Evolutionary conservation across 1,284 basidiomycete species (phyloP).

Genomic region (Agroathelia rolfsii): DNA sequence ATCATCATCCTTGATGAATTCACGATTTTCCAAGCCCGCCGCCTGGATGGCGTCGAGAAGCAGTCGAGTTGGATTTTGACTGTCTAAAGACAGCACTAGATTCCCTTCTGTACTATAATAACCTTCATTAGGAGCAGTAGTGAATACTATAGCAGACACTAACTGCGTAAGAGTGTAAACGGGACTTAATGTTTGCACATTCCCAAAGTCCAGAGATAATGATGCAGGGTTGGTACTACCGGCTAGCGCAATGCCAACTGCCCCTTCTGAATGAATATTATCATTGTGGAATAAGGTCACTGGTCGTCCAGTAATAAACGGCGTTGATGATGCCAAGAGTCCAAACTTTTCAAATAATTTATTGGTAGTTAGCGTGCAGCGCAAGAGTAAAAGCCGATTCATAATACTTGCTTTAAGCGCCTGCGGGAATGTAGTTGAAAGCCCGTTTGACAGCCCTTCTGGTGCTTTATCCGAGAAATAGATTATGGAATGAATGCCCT

Average conservation of each 20-base stretch:
- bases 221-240: constrained; percentile 16
- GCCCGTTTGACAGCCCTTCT: constrained; percentile 47
- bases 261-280: constrained; percentile 52
- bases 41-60: constrained; percentile 52
- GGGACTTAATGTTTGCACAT: constrained; percentile 41
- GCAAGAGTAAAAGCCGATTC: constrained; percentile 5
- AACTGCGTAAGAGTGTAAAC: constrained; percentile 51
- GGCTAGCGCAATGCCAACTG: constrained; percentile 61
- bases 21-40: constrained; percentile 21
- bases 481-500: constrained; percentile 38
- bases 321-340: constrained; percentile 69
- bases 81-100: constrained; percentile 56
- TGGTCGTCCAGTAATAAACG: constrained; percentile 76
- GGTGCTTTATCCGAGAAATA: constrained; percentile 55
- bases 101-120: constrained; percentile 64
- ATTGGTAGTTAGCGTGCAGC: constrained; percentile 8
- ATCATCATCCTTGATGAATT: constrained; percentile 51
- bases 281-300: constrained; percentile 65
- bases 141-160: constrained; percentile 9
- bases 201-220: constrained; percentile 35
- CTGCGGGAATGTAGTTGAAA: constrained; percentile 33
- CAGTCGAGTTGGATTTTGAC: constrained; percentile 60
- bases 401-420: constrained; percentile 39
- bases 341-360: constrained; percentile 40
- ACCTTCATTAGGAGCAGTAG: not conserved